Evolutionary conservation across 129 eudicot species (phyloP), one percentile per base, ranked within the genome.

Genomic region (Lactuca saligna): DNA sequence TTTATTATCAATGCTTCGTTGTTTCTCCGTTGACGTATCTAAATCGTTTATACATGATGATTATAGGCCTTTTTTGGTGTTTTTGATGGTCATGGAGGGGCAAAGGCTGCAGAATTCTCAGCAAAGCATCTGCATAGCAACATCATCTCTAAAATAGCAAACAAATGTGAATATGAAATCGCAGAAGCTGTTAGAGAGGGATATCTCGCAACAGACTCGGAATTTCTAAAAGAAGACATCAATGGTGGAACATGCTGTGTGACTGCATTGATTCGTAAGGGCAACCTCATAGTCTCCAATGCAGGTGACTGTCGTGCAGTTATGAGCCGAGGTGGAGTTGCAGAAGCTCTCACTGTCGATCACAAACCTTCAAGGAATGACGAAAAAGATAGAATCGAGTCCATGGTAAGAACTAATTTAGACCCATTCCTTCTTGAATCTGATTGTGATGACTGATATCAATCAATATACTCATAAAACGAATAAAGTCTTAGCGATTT

Each of bases 81-180:
- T 15, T 88, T 88, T 79, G 98, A 92, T 75, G 98, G 98, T 2
- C 98, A 92, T 62, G 98, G 98, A 55, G 98, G 98, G 11, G 71
- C 78, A 69, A 80, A 80, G 61, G 98, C 98, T 46, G 96, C 88
- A 0, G 95, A 88, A 75, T 92, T 70, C 65, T 82, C 82, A 10
- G 87, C 98, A 8, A 66, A 81, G 35, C 81, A 79, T 74, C 63
- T 92, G 67, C 61, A 74, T 6, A 78, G 61, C 63, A 82, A 86
- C 69, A 75, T 92, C 17, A 68, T 84, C 75, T 71, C 76, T 8
- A 81, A 82, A 74, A 73, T 88, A 74, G 71, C 57, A 46, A 72
- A 71, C 55, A 83, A 62, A 66, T 44, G 71, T 29, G 87, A 77
- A 4, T 83, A 69, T 14, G 79, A 74, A 10, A 77, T 86, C 16